Percentiles rank a stretch among this genome's conserved stretches.
phyloP scores from a whole-genome alignment of 108 stramenopile species.

The Conticribra weissflogii region DNA sequence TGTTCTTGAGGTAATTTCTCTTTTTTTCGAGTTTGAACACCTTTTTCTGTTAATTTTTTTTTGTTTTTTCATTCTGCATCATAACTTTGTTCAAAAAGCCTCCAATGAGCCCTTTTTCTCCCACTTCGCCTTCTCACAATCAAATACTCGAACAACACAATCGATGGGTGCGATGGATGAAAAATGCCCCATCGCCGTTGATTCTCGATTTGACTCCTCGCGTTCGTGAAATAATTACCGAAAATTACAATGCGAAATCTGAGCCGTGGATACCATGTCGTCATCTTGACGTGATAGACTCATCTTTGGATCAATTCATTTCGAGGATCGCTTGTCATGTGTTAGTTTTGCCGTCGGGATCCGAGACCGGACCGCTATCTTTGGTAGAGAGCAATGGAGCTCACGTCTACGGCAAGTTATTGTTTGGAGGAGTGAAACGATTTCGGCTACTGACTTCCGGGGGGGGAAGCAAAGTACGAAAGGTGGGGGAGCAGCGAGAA shows the following conservation, averaged over 20 bases:
- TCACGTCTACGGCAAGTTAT: conserved; percentile 74
- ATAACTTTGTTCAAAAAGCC: not conserved
- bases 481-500: conserved; percentile 56
- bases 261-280: conserved; percentile 49
- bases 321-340: conserved; percentile 62
- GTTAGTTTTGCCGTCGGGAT: conserved; percentile 70
- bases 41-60: not conserved
- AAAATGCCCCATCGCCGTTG: conserved; percentile 60
- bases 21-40: not conserved
- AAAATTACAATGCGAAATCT: conserved; percentile 17
- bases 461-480: conserved; percentile 28
- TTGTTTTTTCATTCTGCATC: not conserved
- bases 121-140: not conserved
- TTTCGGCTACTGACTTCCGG: conserved; percentile 54
- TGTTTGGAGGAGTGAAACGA: conserved; percentile 77
- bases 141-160: conserved; percentile 8
- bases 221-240: conserved; percentile 22
- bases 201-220: conserved; percentile 66
- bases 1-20: conserved; percentile 16
- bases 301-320: conserved; percentile 55
- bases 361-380: conserved; percentile 49
- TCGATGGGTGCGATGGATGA: conserved; percentile 85
- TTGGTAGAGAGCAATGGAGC: conserved; percentile 64
- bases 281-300: conserved; percentile 49
- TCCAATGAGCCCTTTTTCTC: not conserved